phyloP scores from a whole-genome alignment of 225 moss, liverwort and hornwort species.

The Marchantia polymorpha region DNA sequence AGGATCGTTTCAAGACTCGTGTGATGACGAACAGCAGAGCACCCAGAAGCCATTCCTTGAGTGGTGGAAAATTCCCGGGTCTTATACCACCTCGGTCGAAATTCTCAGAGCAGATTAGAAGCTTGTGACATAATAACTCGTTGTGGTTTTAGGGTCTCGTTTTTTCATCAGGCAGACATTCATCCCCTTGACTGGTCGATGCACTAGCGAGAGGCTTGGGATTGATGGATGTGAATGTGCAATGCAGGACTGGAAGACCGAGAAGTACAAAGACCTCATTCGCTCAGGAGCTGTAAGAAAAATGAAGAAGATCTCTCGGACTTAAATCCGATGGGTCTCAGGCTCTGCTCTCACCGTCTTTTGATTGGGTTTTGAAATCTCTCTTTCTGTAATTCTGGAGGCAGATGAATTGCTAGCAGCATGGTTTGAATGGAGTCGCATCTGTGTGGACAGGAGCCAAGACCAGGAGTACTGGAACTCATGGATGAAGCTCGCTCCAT shows the following conservation, averaged over 20 bases:
- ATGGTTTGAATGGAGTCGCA: not conserved
- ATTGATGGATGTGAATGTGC: not conserved
- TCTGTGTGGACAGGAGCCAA: slow-evolving; percentile 42
- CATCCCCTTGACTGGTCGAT: not conserved
- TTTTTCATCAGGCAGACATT: not conserved
- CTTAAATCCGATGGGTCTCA: not conserved
- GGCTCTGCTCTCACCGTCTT: not conserved
- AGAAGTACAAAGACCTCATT: slow-evolving; percentile 72
- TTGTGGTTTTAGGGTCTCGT: not conserved
- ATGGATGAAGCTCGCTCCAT: slow-evolving; percentile 74
- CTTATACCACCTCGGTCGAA: no score
- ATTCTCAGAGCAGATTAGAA: not conserved
- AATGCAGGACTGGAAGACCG: slow-evolving; percentile 91
- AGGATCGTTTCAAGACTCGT: not conserved
- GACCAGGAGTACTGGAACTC: slow-evolving; percentile 85
- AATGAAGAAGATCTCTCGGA: not conserved
- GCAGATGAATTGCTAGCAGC: not conserved
- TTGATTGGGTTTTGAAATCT: not conserved
- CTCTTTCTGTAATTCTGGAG: not conserved
- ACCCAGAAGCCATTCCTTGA: not conserved
- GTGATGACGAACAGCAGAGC: not conserved
- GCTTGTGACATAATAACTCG: not conserved
- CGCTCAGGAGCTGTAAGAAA: slow-evolving; percentile 69
- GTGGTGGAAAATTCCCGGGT: no score
- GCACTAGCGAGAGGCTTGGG: not conserved